Conservation (phyloP, 164 flowering plant species). For the Dillenia turbinata region DNA sequence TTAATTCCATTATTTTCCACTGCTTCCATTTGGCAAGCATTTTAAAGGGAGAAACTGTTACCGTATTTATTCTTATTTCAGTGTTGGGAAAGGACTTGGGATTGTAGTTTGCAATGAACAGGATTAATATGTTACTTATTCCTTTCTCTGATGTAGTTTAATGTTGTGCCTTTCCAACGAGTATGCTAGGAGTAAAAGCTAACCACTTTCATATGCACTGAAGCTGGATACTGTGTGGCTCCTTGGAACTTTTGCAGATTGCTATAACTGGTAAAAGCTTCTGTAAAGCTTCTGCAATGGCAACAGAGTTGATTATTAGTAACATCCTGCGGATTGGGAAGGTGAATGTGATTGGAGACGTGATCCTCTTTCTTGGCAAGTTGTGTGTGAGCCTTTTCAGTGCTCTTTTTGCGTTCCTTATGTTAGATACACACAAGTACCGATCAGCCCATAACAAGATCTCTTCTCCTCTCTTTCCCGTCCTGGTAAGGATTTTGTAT, state of each 20-base stretch:
- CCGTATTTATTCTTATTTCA: too few species aligned
- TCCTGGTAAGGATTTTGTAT: slow-evolving; percentile 50
- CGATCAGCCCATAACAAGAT: slow-evolving; percentile 82
- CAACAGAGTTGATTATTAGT: slow-evolving; percentile 82
- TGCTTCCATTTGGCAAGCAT: too few species aligned
- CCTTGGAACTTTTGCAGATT: slow-evolving; percentile 42
- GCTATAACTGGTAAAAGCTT: slow-evolving; percentile 97
- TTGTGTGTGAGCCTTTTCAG: slow-evolving; percentile 85
- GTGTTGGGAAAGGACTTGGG: too few species aligned
- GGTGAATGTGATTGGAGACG: slow-evolving; percentile 95
- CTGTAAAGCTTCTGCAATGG: slow-evolving; percentile 76
- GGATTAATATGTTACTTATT: too few species aligned
- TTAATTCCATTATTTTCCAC: too few species aligned
- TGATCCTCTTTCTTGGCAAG: slow-evolving; percentile 90
- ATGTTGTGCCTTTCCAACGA: too few species aligned
- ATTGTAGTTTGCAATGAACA: too few species aligned
- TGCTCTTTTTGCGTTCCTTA: slow-evolving; percentile 85
- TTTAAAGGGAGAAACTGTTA: too few species aligned
- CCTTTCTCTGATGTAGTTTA: too few species aligned
- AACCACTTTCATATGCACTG: too few species aligned
- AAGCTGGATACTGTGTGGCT: too few species aligned
- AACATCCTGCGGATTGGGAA: slow-evolving; percentile 86
- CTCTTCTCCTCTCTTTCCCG: slow-evolving; percentile 89
- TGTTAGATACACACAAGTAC: slow-evolving; percentile 85
- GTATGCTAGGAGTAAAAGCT: too few species aligned